Percentiles rank a stretch among this genome's conserved stretches.
Conservation (phyloP, 1,284 basidiomycete species). For the Ustilago sp. region DNA sequence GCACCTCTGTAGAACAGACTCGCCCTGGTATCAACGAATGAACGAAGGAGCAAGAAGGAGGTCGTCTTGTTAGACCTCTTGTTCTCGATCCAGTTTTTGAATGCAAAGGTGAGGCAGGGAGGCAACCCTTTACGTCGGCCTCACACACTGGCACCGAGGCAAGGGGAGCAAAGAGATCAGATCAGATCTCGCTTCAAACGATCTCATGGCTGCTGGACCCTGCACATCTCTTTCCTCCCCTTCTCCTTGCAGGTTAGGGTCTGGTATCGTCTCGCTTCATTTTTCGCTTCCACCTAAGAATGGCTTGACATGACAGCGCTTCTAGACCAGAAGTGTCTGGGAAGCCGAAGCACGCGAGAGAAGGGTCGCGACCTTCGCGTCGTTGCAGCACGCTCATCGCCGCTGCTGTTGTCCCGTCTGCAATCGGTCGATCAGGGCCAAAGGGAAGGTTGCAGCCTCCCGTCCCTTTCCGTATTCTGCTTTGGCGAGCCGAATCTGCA, state of each 20-base stretch:
- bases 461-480: neutral
- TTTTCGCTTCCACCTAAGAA: neutral
- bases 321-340: neutral
- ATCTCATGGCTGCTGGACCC: constrained; percentile 11
- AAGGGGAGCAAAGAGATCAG: constrained; percentile 14
- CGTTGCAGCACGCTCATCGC: no score
- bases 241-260: constrained; percentile 4
- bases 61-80: neutral
- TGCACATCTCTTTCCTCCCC: constrained; percentile 14
- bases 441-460: neutral
- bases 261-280: constrained; percentile 3
- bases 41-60: neutral
- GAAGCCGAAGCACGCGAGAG: neutral
- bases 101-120: constrained; percentile 9
- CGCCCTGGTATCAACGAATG: neutral
- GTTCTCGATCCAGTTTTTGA: neutral
- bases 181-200: constrained; percentile 6
- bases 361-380: neutral
- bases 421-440: constrained; percentile 7
- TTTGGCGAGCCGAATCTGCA: constrained; percentile 4
- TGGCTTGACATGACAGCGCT: neutral
- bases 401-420: neutral
- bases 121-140: constrained; percentile 31
- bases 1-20: neutral
- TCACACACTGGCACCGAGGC: constrained; percentile 32